Conservation (phyloP, 2,329 filamentous ascomycete species). For the Alternaria triticimaculans region DNA sequence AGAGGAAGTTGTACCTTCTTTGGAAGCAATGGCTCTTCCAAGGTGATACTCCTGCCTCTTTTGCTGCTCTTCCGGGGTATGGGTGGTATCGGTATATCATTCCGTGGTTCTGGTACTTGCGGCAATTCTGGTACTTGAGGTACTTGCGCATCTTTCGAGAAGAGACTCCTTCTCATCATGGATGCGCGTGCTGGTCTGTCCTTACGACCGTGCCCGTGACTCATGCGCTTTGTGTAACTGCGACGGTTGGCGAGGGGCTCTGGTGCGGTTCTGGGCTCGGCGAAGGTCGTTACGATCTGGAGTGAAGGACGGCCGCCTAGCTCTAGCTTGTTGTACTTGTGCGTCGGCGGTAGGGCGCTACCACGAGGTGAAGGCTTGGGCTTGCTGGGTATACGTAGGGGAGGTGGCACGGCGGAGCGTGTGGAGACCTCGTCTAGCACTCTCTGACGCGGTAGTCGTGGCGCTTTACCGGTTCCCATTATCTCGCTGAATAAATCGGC, state of each 20-base stretch:
- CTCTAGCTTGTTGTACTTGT: background rate
- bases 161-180: background rate
- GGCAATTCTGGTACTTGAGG: background rate
- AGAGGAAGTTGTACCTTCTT: background rate
- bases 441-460: background rate
- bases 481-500: background rate
- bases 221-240: background rate
- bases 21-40: background rate
- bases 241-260: background rate
- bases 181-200: background rate
- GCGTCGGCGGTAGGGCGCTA: background rate
- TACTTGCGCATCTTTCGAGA: background rate
- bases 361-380: background rate
- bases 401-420: background rate
- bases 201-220: background rate
- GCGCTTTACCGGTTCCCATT: background rate
- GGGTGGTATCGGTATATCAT: background rate
- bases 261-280: background rate
- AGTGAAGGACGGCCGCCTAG: background rate
- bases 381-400: background rate
- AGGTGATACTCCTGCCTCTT: background rate
- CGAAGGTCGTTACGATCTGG: background rate
- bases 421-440: background rate
- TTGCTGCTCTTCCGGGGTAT: background rate
- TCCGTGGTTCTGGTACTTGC: background rate